phyloP scores from a whole-genome alignment of 164 flowering plant genomes.

The Cinnamomum micranthum region DNA sequence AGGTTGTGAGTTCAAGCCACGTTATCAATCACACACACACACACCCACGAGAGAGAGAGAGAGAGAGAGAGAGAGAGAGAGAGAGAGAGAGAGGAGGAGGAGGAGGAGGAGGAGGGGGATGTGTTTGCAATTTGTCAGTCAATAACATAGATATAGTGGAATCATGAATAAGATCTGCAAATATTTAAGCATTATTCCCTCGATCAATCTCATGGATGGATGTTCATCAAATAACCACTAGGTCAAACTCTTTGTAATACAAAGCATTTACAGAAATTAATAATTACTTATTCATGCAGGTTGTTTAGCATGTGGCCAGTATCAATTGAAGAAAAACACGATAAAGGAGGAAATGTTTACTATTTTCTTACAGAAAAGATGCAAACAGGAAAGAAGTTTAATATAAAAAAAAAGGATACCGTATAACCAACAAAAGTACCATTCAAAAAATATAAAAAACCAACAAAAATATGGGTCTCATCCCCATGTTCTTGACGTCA shows the following conservation, averaged over 20 bases:
- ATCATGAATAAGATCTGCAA: not conserved
- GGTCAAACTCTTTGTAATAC: not conserved
- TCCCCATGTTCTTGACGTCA: not conserved
- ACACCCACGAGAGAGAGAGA: not conserved
- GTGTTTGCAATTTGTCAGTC: not conserved
- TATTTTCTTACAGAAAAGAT: not conserved
- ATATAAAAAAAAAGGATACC: too few relatives aligned
- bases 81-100: not conserved
- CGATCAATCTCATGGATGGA: not conserved
- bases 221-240: not conserved
- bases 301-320: not conserved
- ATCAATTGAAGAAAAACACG: not conserved
- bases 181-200: not conserved
- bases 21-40: not conserved
- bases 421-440: not conserved
- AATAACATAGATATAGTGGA: not conserved
- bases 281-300: not conserved
- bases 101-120: too few relatives aligned
- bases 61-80: not conserved
- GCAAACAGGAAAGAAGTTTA: not conserved
- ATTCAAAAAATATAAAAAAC: not conserved
- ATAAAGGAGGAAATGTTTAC: not conserved
- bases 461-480: not conserved
- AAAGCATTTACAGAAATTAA: not conserved
- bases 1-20: too few relatives aligned